Evolutionary conservation across 345 rosid species (phyloP).

Genomic region (Eucalyptus brandiana): DNA sequence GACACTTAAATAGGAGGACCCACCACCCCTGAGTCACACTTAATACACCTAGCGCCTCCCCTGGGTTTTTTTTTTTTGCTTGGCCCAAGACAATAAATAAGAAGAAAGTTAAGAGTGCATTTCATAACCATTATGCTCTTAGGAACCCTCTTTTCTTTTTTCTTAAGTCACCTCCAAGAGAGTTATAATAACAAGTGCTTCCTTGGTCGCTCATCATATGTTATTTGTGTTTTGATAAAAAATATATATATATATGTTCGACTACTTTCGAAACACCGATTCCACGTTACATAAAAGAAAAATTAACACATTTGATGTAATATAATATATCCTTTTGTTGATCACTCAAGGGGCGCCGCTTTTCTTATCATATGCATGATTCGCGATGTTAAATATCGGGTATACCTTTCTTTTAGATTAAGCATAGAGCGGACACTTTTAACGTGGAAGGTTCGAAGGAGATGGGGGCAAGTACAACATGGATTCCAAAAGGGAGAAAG

Average conservation of each 20-base stretch:
- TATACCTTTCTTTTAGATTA: neutral
- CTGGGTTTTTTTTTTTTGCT: too few relatives aligned
- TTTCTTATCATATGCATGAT: neutral
- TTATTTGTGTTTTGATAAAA: neutral
- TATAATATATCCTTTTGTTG: neutral
- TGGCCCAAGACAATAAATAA: too few relatives aligned
- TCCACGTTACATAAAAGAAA: neutral
- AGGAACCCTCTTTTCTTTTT: too few relatives aligned
- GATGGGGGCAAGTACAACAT: neutral
- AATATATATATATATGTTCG: neutral
- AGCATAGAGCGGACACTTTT: neutral
- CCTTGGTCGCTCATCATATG: neutral
- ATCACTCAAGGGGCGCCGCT: neutral
- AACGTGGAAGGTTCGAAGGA: neutral
- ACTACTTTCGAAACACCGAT: neutral
- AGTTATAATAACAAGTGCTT: neutral
- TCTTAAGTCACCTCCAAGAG: neutral
- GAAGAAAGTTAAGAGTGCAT: too few relatives aligned
- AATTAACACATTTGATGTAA: neutral
- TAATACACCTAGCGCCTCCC: too few relatives aligned
- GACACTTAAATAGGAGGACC: too few relatives aligned
- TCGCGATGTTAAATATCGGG: neutral
- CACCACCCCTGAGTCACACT: too few relatives aligned
- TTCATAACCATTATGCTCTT: too few relatives aligned
- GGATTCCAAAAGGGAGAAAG: neutral